Evolutionary conservation across 257 asterid genomes (phyloP).

Genomic region (Forsythia viridissima): DNA sequence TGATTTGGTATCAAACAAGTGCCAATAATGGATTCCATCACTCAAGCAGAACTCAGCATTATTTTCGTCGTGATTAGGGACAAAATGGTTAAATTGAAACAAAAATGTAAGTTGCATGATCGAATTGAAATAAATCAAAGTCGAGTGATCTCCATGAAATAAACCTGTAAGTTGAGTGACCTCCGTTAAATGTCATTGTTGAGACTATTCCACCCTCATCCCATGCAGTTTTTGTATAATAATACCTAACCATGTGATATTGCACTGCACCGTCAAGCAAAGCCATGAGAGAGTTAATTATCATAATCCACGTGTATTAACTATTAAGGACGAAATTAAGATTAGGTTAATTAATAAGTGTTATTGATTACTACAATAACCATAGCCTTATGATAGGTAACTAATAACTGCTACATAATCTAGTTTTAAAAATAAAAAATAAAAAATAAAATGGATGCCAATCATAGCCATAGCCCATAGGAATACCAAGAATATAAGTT

Average conservation of each 20-base stretch:
- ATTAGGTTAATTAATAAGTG: background rate
- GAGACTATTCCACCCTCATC: background rate
- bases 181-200: slow-evolving; percentile 25
- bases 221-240: background rate
- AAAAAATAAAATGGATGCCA: background rate
- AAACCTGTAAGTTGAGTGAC: background rate
- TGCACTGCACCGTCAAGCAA: slow-evolving; percentile 28
- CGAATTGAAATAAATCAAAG: background rate
- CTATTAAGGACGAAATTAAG: background rate
- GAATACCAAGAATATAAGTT: background rate
- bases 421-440: background rate
- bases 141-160: background rate
- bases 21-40: too few relatives aligned
- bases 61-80: too few relatives aligned
- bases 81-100: too few relatives aligned
- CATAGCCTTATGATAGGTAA: background rate
- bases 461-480: background rate
- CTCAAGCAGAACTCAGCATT: too few relatives aligned
- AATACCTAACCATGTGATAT: slow-evolving; percentile 36
- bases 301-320: background rate
- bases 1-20: too few relatives aligned
- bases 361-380: background rate
- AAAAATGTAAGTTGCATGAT: background rate
- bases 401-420: background rate
- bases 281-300: slow-evolving; percentile 19